Conservation (phyloP, 1,284 basidiomycete species). For the Entoloma clypeatum region DNA sequence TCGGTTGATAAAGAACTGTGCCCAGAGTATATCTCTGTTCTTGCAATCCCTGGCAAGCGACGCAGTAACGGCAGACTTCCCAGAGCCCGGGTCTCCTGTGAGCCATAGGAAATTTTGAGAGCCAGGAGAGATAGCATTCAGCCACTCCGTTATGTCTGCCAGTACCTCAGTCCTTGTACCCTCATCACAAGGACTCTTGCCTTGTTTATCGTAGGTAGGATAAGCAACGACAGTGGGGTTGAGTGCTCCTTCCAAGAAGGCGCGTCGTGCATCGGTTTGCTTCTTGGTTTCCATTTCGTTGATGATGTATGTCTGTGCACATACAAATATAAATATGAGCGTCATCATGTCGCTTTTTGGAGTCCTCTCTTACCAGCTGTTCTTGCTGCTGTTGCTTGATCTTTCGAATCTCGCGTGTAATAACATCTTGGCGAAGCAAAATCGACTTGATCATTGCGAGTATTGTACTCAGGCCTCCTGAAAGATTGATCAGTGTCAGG, state of each 20-base stretch:
- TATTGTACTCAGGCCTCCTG: too few species aligned
- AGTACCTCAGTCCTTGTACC: conserved; percentile 13
- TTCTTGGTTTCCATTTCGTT: not conserved
- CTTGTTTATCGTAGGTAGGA: conserved; percentile 13
- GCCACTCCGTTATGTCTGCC: conserved; percentile 11
- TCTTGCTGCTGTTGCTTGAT: too few species aligned
- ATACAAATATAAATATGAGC: not conserved
- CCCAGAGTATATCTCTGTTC: conserved; percentile 12
- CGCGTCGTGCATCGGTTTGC: not conserved
- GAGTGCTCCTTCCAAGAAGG: conserved; percentile 9
- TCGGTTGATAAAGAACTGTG: conserved; percentile 17
- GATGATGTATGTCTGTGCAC: not conserved
- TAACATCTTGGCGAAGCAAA: too few species aligned
- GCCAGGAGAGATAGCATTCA: conserved; percentile 3
- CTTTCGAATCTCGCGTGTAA: too few species aligned
- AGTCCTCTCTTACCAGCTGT: not conserved
- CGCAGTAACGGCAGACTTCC: conserved; percentile 18
- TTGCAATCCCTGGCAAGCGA: conserved; percentile 14
- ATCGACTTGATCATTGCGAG: too few species aligned
- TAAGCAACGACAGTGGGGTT: conserved; percentile 6
- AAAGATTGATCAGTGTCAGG: conserved; percentile 6
- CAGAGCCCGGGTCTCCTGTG: conserved; percentile 17
- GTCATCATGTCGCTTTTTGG: not conserved
- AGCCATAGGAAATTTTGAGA: conserved; percentile 17
- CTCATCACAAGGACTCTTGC: conserved; percentile 14